Base-by-base conservation (phyloP, 148 eudicot genomes). In the Camellia lanceoleosa region DNA sequence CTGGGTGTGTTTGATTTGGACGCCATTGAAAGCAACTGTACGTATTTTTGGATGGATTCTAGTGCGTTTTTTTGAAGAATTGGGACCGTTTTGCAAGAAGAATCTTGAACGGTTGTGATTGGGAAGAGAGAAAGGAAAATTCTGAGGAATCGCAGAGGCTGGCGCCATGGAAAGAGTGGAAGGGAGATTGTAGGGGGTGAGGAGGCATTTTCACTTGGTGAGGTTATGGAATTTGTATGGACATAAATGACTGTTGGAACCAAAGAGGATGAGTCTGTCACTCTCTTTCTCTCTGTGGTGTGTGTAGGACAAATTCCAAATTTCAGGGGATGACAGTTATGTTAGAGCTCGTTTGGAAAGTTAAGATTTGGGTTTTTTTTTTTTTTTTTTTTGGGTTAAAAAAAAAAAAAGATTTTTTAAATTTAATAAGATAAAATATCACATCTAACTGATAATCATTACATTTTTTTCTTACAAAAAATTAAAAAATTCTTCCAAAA, bases 81-180 rank as follows among this genome's bases (percentile, higher is more conserved):
- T 62, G 43, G 62, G 44, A 46, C 5, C 15, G 19, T 12, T 23
- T 7, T 13, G 71, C 60, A 51, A 20, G 12, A 72, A 42, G 60
- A 44, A 49, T 60, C 67, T 77, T 59, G 82, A 47, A 70, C 55
- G 79, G 72, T 59, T 78, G 85, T 77, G 83, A 66, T 68, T 46
- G 72, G 79, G 76, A 69, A 81, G 78, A 71, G 67, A 82, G 19
- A 79, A 44, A 49, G 79, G 83, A 41, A 86, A 59, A 49, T 54
- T 82, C 3, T 5, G 49, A 19, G 88, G 74, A 82, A 82, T 55
- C 14, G 87, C 85, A 58, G 87, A 66, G 76, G 88, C 64, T 79
- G 89, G 79, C 12, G 89, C 89, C 91, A 87, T 92, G 77, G 84
- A 7, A 10, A 62, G 52, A 66, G 78, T 13, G 66, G 52, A 56